Conservation (phyloP, 2,329 filamentous ascomycete species). For the Penicillium sp. region DNA sequence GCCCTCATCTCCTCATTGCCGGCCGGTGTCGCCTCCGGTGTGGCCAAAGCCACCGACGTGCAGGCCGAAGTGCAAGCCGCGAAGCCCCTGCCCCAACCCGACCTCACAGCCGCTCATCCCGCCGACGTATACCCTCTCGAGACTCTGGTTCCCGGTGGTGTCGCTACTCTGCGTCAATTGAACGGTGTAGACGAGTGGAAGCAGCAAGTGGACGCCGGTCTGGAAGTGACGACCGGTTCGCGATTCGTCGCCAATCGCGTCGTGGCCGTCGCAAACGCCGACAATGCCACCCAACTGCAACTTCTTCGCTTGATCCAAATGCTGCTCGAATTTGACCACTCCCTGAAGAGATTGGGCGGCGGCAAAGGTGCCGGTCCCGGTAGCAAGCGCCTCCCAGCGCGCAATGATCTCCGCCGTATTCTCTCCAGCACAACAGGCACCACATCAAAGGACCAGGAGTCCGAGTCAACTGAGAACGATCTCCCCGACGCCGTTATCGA, state of each 20-base stretch:
- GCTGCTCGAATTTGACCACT: constrained; percentile 43
- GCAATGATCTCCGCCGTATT: constrained; percentile 40
- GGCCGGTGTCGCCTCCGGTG: constrained; percentile 29
- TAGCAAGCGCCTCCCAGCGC: constrained; percentile 41
- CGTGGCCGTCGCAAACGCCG: constrained; percentile 36
- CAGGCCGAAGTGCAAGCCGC: constrained; percentile 45
- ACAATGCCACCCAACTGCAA: constrained; percentile 43
- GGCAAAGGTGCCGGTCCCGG: constrained; percentile 29
- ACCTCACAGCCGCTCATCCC: constrained; percentile 44
- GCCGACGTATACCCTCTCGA: constrained; percentile 47
- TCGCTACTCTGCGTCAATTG: constrained; percentile 42
- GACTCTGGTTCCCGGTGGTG: constrained; percentile 42
- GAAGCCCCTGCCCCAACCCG: constrained; percentile 46
- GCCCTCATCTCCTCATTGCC: constrained; percentile 46
- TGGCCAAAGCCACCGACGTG: constrained; percentile 34
- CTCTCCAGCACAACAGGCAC: constrained; percentile 28
- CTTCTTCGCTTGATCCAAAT: constrained; percentile 46
- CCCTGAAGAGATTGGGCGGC: constrained; percentile 31
- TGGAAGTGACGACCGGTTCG: constrained; percentile 39
- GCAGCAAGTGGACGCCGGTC: constrained; percentile 34
- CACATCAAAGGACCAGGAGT: constrained; percentile 16
- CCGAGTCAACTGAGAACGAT: constrained; percentile 17
- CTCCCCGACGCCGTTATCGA: constrained; percentile 42
- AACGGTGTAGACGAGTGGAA: constrained; percentile 45
- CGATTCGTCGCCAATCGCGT: constrained; percentile 47